A percentile compares a stretch with the other conserved stretches of the same genome.
Conservation (phyloP, 2,329 filamentous ascomycete genomes). For the Neofusicoccum sp. region DNA sequence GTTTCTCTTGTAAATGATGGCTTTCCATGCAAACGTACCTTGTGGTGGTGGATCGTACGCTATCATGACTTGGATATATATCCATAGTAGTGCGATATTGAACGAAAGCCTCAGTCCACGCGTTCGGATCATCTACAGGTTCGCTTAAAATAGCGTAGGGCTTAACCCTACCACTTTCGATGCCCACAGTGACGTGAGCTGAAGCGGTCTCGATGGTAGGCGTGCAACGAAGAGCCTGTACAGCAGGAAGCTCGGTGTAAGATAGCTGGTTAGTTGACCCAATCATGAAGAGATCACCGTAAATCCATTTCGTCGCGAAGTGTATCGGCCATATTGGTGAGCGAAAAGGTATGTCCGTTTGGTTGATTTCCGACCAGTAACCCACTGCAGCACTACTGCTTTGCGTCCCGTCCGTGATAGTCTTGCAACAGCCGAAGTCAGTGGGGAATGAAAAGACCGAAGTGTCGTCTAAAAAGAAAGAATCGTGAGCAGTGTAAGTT, state of each 20-base stretch:
- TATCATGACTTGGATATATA: no score
- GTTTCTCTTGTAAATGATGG: neutral
- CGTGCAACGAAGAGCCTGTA: constrained; percentile 22
- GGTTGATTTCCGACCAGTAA: neutral
- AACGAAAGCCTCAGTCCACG: constrained; percentile 21
- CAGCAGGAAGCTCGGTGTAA: neutral
- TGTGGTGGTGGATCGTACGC: no score
- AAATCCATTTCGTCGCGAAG: neutral
- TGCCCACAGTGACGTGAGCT: constrained; percentile 20
- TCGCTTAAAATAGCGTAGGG: constrained; percentile 17
- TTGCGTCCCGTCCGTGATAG: neutral
- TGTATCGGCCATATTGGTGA: neutral
- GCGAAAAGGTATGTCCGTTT: constrained; percentile 21
- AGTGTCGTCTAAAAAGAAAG: neutral
- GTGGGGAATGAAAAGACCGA: neutral
- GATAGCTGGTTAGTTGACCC: neutral
- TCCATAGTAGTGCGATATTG: no score
- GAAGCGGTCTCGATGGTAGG: constrained; percentile 22
- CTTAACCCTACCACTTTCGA: constrained; percentile 2
- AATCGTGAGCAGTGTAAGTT: neutral
- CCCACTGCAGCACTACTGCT: constrained; percentile 11
- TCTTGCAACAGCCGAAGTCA: neutral
- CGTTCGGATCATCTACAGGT: neutral
- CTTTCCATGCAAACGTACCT: neutral
- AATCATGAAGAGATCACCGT: neutral